These are phyloP conservation scores for Podila horticola DNA, from an alignment of 192 early-diverging fungal species.

Conservation along the genomic window DNA sequence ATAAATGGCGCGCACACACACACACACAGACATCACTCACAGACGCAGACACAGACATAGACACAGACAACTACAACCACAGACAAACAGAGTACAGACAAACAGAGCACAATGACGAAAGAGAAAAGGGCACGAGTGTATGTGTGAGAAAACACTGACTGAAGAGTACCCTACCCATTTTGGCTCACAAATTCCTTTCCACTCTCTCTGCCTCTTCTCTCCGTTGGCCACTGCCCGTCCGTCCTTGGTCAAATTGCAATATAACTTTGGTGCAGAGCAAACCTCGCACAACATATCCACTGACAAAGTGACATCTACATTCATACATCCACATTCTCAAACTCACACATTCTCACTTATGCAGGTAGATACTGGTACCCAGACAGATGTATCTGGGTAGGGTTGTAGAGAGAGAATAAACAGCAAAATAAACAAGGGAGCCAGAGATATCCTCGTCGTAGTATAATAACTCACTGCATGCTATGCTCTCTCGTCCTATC, in stretches of 20 bases:
- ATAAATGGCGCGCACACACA: too few species aligned
- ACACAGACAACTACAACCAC: not conserved
- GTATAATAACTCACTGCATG: too few species aligned
- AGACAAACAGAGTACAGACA: not conserved
- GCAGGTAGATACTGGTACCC: not conserved
- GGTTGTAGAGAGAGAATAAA: not conserved
- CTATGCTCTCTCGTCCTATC: too few species aligned
- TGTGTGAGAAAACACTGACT: too few species aligned
- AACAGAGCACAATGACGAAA: not conserved
- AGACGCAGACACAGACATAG: not conserved
- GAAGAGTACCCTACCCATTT: too few species aligned
- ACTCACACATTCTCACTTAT: not conserved
- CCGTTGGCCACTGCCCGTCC: not conserved
- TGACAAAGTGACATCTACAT: not conserved
- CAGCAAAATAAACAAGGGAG: not conserved
- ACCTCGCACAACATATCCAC: not conserved
- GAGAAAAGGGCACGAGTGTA: not conserved
- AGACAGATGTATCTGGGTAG: not conserved
- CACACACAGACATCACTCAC: too few species aligned
- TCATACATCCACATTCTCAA: not conserved
- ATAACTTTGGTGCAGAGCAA: conserved; percentile 1
- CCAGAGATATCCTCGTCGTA: too few species aligned
- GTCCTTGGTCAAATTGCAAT: conserved; percentile 1
- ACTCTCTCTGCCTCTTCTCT: not conserved
- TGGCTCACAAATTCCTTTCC: too few species aligned